Evolutionary conservation across 257 asterid species (phyloP).

Genomic region (Nicotiana knightiana): DNA sequence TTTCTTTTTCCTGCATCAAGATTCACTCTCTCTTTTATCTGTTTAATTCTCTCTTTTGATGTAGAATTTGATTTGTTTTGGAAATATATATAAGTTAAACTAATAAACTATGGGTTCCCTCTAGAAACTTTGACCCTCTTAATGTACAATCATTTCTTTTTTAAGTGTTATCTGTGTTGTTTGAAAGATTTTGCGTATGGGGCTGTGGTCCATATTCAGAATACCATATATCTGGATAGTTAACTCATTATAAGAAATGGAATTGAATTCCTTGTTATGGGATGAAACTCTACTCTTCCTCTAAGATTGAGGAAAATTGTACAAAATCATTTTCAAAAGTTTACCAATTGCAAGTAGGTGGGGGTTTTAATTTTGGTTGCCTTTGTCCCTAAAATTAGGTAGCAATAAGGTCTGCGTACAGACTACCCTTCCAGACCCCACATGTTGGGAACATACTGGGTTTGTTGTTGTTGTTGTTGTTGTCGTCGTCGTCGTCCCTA

Average conservation of each 20-base stretch:
- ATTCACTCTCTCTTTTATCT: slow-evolving; percentile 9
- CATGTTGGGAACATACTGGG: too few relatives aligned
- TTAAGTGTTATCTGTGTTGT: not conserved
- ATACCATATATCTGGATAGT: not conserved
- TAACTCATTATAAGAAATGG: not conserved
- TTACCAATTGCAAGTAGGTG: not conserved
- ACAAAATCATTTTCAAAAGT: not conserved
- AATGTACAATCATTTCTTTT: not conserved
- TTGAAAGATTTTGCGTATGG: not conserved
- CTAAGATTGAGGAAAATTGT: not conserved
- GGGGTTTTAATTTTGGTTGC: not conserved
- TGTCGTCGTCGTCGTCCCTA: not conserved
- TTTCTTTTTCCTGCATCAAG: slow-evolving; percentile 24
- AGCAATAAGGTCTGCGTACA: too few relatives aligned
- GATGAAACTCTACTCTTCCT: not conserved
- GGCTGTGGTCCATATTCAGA: not conserved
- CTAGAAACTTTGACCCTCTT: not conserved
- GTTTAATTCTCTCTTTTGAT: slow-evolving; percentile 22
- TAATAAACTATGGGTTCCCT: not conserved
- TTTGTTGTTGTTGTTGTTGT: too few relatives aligned
- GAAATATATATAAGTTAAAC: slow-evolving; percentile 19
- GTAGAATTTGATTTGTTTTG: slow-evolving; percentile 32
- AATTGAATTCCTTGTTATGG: not conserved
- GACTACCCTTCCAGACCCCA: too few relatives aligned
- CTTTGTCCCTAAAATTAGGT: too few relatives aligned